Percentiles rank a stretch among this genome's conserved stretches.
phyloP scores from a whole-genome alignment of 2,329 filamentous ascomycete species.

The Monosporascus sp. region DNA sequence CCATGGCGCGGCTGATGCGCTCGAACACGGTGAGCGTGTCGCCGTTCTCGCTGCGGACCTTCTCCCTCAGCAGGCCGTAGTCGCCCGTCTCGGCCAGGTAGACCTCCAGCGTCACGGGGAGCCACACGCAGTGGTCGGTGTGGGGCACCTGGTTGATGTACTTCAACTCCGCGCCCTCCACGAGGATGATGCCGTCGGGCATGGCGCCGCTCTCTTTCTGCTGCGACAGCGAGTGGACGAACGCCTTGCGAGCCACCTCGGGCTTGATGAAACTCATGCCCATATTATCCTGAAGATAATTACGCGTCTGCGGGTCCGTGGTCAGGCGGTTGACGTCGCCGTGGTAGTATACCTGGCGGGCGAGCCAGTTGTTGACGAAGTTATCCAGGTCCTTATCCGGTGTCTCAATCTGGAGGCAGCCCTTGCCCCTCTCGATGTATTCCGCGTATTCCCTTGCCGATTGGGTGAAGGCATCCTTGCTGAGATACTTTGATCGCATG shows the following conservation, averaged over 20 bases:
- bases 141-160: conserved; percentile 60
- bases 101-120: conserved; percentile 49
- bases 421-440: conserved; percentile 46
- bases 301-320: conserved; percentile 54
- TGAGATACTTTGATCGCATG: conserved; percentile 45
- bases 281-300: conserved; percentile 58
- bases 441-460: conserved; percentile 41
- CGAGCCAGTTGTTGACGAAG: conserved; percentile 55
- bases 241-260: conserved; percentile 40
- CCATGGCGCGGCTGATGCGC: conserved; percentile 51
- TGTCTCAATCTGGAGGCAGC: conserved; percentile 48
- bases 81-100: conserved; percentile 53
- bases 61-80: conserved; percentile 42
- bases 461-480: conserved; percentile 41
- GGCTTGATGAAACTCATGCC: conserved; percentile 55
- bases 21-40: conserved; percentile 47
- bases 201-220: conserved; percentile 52
- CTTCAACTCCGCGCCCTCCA: conserved; percentile 51
- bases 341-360: conserved; percentile 54
- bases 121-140: conserved; percentile 56
- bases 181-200: conserved; percentile 52
- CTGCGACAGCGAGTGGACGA: conserved; percentile 46
- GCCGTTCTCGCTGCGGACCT: conserved; percentile 37
- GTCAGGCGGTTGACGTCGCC: conserved; percentile 55
- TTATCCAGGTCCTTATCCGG: conserved; percentile 52